Evolutionary conservation across 768 basidiomycete genomes (phyloP), one percentile per base, ranked within the genome.

Genomic region (Kwoniella heveanensis): DNA sequence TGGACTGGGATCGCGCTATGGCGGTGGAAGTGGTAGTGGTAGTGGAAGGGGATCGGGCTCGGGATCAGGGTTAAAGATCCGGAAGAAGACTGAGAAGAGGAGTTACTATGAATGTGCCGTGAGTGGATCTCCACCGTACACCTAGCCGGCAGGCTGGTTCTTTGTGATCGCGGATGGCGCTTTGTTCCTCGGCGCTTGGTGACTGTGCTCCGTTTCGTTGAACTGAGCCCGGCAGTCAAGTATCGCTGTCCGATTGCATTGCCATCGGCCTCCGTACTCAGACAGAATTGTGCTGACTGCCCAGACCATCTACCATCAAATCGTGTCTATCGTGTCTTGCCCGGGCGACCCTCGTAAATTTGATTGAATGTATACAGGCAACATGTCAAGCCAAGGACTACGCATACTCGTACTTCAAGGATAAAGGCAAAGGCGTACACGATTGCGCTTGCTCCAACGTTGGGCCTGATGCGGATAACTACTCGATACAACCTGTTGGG

Each of bases 381-480:
- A 32, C 54, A 25, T 22, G 26, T 39, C 54, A n/a, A 36, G 54
- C 17, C 32, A 22, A 55, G 19, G 39, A 17, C 4, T 55, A 55
- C 30, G 12, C 54, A n/a, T 55, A 55, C 21, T 55, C 54, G 19
- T 55, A 55, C 32, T 55, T 37, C 54, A 55, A 29, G 21, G 54
- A 55, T 37, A 21, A 30, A 22, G 54, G 54, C 32, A 55, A 55
- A 26, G 32, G 37, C 17, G 17, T 26, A 22, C 32, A 36, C 36
- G 25, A n/a, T 13, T 55, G 54, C 19, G n/a, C 29, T 44, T 55
- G 54, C 21, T 55, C 54, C 21, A 32, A 29, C 27, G 30, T 25
- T 3, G 54, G 54, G 36, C 54, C 54, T 2, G 22, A 44, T 13
- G 22, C 54, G 8, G 19, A 17, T n/a, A 32, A 55, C 22, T 55